Evolutionary conservation across 208 protist genomes (phyloP), one percentile per base, ranked within the genome.

Genomic region (Tritrichomonas foetus): DNA sequence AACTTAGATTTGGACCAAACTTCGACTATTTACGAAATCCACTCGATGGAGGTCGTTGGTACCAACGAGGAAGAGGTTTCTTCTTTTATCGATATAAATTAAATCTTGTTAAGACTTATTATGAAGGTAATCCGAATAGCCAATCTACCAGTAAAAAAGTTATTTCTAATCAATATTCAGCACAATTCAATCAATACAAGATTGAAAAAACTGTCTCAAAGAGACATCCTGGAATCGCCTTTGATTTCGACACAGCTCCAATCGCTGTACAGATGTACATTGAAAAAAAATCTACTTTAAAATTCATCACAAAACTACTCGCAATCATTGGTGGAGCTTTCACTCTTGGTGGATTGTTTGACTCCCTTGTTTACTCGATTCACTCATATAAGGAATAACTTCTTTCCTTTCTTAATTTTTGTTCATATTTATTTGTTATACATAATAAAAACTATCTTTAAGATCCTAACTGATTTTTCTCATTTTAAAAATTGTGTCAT

Each of bases 311-410:
- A 0, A 96, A 96, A 93, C 95, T 98, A 14, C 98, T 97, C 94
- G 98, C 98, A 57, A 98, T 98, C 89, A 95, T 98, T 49, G 98
- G 98, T 22, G 98, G 98, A 50, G 97, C 98, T 3, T 98, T 97
- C 94, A 98, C 97, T 47, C 97, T 97, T 3, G 96, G 96, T 0
- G 96, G 96, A 36, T 93, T 97, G 1, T 82, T 94, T 94, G 97
- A 95, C 94, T 97, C 92, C 75, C 93, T 95, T 66, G 95, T 96
- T 55, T 96, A 96, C 75, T 61, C 53, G 16, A 61, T 61, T 5
- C 5, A 61, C 53, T 22, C 5, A 61, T 16, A 61, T 61, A 61
- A 61, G 16, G 16, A 22, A 22, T n/a, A n/a, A n/a, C n/a, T n/a
- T n/a, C n/a, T n/a, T n/a, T n/a, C n/a, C n/a, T n/a, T n/a, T n/a